Percentiles rank a stretch among this genome's conserved stretches.
Conservation (phyloP, 2,329 filamentous ascomycete species). For the Epichloe hybrida region DNA sequence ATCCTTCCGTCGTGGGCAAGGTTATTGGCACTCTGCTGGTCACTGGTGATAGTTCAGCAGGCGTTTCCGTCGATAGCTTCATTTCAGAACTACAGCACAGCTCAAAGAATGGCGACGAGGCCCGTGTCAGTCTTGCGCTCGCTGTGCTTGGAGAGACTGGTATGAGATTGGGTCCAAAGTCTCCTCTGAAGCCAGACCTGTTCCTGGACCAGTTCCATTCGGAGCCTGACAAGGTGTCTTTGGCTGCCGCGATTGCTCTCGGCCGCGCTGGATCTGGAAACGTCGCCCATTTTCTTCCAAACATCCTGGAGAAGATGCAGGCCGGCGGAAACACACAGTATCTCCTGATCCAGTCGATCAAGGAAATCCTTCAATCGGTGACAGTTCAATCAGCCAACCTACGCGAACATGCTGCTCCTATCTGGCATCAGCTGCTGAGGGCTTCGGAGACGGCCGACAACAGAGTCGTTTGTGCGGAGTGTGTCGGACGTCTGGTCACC, state of each 20-base stretch:
- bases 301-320: slow-evolving; percentile 64
- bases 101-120: slow-evolving; percentile 45
- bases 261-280: slow-evolving; percentile 86
- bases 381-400: slow-evolving; percentile 65
- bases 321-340: slow-evolving; percentile 62
- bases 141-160: slow-evolving; percentile 89
- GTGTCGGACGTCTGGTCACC: slow-evolving; percentile 77
- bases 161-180: slow-evolving; percentile 61
- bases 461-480: slow-evolving; percentile 87
- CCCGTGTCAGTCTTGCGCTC: slow-evolving; percentile 71
- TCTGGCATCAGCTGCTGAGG: slow-evolving; percentile 74
- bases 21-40: slow-evolving; percentile 87
- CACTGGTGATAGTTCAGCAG: slow-evolving; percentile 60
- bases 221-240: slow-evolving; percentile 71
- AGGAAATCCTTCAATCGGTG: slow-evolving; percentile 80
- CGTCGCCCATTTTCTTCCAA: slow-evolving; percentile 63
- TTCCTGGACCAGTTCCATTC: slow-evolving; percentile 72
- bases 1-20: slow-evolving; percentile 83
- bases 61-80: slow-evolving; percentile 73
- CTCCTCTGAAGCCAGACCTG: slow-evolving; percentile 57
- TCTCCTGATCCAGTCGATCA: slow-evolving; percentile 80
- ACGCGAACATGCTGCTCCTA: slow-evolving; percentile 55
- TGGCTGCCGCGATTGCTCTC: slow-evolving; percentile 82
- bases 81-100: slow-evolving; percentile 58
- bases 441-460: slow-evolving; percentile 81